These are phyloP conservation scores for Monosporascus ibericus DNA, from an alignment of 2,329 filamentous ascomycete species.

Conservation along the genomic window DNA sequence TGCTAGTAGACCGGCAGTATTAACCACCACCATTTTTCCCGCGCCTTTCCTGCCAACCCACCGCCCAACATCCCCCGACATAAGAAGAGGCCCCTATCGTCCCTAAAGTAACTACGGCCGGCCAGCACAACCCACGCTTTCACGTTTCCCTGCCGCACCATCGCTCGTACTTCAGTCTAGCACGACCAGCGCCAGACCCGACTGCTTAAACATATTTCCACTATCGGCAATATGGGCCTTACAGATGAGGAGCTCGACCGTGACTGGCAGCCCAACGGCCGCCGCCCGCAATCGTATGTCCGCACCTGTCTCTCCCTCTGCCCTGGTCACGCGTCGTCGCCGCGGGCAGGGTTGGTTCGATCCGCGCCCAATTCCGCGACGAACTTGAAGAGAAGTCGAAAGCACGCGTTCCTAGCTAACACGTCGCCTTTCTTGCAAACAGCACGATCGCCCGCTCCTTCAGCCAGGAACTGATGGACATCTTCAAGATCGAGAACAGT, in stretches of 20 bases:
- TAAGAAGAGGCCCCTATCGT: too few relatives aligned
- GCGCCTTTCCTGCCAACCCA: too few relatives aligned
- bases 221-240: slow-evolving; percentile 24
- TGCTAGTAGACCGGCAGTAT: too few relatives aligned
- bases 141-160: too few relatives aligned
- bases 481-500: slow-evolving; percentile 81
- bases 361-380: too few relatives aligned
- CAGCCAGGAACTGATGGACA: slow-evolving; percentile 76
- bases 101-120: not conserved
- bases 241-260: slow-evolving; percentile 67
- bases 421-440: slow-evolving; percentile 12
- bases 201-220: not conserved
- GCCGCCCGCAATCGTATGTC: slow-evolving; percentile 80
- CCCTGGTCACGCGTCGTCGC: too few relatives aligned
- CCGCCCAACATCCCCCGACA: too few relatives aligned
- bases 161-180: too few relatives aligned
- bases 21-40: too few relatives aligned
- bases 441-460: slow-evolving; percentile 87
- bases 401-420: slow-evolving; percentile 15
- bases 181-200: not conserved
- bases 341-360: too few relatives aligned
- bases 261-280: slow-evolving; percentile 73
- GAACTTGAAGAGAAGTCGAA: not conserved
- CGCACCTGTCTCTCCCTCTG: slow-evolving; percentile 44
- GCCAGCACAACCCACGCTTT: not conserved